Evolutionary conservation across 106 monocot genomes (phyloP).

Genomic region (Platanthera zijinensis): DNA sequence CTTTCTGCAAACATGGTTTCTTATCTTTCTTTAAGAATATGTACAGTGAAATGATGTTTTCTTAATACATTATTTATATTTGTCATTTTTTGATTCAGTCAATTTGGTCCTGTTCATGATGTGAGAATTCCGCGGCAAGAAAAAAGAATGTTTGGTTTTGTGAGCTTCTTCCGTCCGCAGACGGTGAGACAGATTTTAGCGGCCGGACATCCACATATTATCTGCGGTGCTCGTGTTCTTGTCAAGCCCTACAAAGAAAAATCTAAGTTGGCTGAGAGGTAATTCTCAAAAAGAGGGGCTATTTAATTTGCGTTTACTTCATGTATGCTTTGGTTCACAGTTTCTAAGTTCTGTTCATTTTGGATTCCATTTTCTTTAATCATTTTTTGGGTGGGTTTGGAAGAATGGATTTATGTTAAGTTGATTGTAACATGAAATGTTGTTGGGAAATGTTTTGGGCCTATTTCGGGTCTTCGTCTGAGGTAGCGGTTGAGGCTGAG

Average conservation of each 20-base stretch:
- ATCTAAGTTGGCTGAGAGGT: constrained; percentile 27
- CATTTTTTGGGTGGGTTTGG: neutral
- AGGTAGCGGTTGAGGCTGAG: too few relatives aligned
- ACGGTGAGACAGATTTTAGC: constrained; percentile 44
- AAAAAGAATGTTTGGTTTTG: constrained; percentile 80
- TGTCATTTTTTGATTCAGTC: constrained; percentile 22
- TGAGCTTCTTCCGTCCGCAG: constrained; percentile 49
- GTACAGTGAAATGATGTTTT: neutral
- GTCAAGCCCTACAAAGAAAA: constrained; percentile 76
- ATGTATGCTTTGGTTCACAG: neutral
- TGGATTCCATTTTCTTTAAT: neutral
- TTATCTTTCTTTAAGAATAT: neutral
- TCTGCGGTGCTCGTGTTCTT: constrained; percentile 52
- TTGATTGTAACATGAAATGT: neutral
- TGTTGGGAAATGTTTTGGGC: neutral
- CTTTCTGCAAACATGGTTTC: neutral
- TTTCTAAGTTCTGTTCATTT: neutral
- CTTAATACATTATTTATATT: neutral
- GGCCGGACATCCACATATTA: constrained; percentile 44
- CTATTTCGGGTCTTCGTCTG: too few relatives aligned
- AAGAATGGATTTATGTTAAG: neutral
- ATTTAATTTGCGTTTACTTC: constrained; percentile 1
- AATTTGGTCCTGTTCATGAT: constrained; percentile 60
- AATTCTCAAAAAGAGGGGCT: neutral
- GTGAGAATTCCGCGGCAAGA: constrained; percentile 69